These are phyloP conservation scores for Aspergillus sparsus DNA, from an alignment of 495 filamentous ascomycete species.

Conservation along the genomic window DNA sequence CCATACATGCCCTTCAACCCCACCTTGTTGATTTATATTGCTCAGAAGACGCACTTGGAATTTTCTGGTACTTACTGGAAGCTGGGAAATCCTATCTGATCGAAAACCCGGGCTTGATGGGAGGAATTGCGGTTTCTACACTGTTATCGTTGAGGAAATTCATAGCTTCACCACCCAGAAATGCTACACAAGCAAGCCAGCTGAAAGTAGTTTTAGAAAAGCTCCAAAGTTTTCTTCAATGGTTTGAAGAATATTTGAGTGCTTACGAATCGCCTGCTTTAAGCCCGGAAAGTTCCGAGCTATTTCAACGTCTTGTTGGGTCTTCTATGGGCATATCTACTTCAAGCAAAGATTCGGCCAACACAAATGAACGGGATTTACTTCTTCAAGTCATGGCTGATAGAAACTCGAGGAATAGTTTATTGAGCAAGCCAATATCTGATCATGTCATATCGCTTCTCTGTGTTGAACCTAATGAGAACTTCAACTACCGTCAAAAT, in stretches of 20 bases:
- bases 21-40: slow-evolving; percentile 81
- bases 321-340: slow-evolving; percentile 60
- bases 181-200: slow-evolving; percentile 74
- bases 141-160: slow-evolving; percentile 75
- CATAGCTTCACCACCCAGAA: slow-evolving; percentile 63
- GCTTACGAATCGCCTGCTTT: slow-evolving; percentile 55
- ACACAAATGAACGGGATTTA: slow-evolving; percentile 68
- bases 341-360: slow-evolving; percentile 59
- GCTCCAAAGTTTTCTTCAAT: slow-evolving; percentile 65
- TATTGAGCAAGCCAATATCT: slow-evolving; percentile 68
- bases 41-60: slow-evolving; percentile 86
- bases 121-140: slow-evolving; percentile 73
- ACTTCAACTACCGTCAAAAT: slow-evolving; percentile 56
- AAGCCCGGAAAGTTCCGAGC: slow-evolving; percentile 42
- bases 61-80: slow-evolving; percentile 81
- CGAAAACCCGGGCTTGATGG: slow-evolving; percentile 69
- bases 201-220: slow-evolving; percentile 67
- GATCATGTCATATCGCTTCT: slow-evolving; percentile 73
- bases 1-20: slow-evolving; percentile 74
- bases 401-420: slow-evolving; percentile 54
- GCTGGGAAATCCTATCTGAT: slow-evolving; percentile 65
- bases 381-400: slow-evolving; percentile 75
- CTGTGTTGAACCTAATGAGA: slow-evolving; percentile 66
- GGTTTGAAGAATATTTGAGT: slow-evolving; percentile 66
- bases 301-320: slow-evolving; percentile 64